These are phyloP conservation scores for Articulospora tetracladia DNA, from an alignment of 495 filamentous ascomycete genomes.

Conservation along the genomic window DNA sequence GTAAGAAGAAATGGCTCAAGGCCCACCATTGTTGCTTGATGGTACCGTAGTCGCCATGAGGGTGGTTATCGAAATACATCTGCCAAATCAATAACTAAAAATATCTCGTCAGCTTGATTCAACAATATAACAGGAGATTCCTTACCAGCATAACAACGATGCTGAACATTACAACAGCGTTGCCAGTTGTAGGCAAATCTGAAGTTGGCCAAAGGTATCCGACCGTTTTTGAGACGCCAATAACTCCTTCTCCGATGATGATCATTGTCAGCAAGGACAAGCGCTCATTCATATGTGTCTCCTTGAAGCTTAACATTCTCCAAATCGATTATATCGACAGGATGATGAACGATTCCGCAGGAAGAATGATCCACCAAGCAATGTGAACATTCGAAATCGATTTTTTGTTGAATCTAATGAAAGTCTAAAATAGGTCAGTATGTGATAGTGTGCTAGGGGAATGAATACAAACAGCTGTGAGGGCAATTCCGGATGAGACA, in stretches of 20 bases:
- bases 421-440: background rate
- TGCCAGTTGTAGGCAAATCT: slow-evolving; percentile 11
- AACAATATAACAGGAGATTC: background rate
- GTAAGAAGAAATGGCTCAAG: slow-evolving; percentile 62
- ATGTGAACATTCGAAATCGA: background rate
- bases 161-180: slow-evolving; percentile 23
- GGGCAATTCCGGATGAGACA: slow-evolving; percentile 30
- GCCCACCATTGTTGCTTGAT: slow-evolving; percentile 60
- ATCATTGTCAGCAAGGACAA: slow-evolving; percentile 65
- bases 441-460: background rate
- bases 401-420: slow-evolving; percentile 26
- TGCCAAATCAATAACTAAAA: slow-evolving; percentile 57
- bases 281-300: slow-evolving; percentile 59
- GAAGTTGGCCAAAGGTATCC: slow-evolving; percentile 26
- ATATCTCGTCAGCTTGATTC: background rate
- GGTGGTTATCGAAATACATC: slow-evolving; percentile 60
- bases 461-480: background rate
- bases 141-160: slow-evolving; percentile 32
- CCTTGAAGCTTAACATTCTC: slow-evolving; percentile 45
- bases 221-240: slow-evolving; percentile 37
- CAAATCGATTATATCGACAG: slow-evolving; percentile 1
- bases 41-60: slow-evolving; percentile 37
- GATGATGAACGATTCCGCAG: background rate
- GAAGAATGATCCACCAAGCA: slow-evolving; percentile 7
- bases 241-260: slow-evolving; percentile 38